Evolutionary conservation across 129 eudicot species (phyloP).

Genomic region (Tagetes erecta): DNA sequence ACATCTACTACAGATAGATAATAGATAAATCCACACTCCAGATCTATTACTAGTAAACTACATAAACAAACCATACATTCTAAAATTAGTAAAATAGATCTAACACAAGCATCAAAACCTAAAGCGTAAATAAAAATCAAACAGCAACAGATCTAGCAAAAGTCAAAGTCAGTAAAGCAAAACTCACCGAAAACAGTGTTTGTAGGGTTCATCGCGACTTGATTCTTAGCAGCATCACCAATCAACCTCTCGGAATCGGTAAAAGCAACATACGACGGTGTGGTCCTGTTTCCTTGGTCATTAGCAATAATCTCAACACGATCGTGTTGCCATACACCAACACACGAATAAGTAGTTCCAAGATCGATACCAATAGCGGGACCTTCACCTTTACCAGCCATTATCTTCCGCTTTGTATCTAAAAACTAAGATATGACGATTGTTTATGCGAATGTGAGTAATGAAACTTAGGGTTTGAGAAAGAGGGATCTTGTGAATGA

Average conservation of each 20-base stretch:
- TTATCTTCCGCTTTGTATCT: background rate
- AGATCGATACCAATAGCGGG: slow-evolving; percentile 40
- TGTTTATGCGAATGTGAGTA: background rate
- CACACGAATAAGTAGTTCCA: slow-evolving; percentile 34
- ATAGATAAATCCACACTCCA: background rate
- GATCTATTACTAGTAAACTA: background rate
- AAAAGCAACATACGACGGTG: slow-evolving; percentile 37
- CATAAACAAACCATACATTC: background rate
- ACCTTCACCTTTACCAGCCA: slow-evolving; percentile 39
- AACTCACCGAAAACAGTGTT: slow-evolving; percentile 38
- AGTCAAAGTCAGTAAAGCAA: background rate
- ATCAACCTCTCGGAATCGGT: slow-evolving; percentile 35
- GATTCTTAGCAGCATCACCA: slow-evolving; percentile 38
- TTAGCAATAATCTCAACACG: slow-evolving; percentile 39
- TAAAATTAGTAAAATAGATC: background rate
- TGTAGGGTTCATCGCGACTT: slow-evolving; percentile 32
- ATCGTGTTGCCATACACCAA: slow-evolving; percentile 38
- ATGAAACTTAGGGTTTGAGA: slow-evolving; percentile 1
- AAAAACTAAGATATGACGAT: background rate
- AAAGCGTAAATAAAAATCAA: no score
- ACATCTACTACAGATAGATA: background rate
- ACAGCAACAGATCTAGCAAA: background rate
- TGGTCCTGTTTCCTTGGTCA: slow-evolving; percentile 38
- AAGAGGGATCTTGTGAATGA: background rate
- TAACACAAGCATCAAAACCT: no score